Base-by-base conservation (phyloP, 176 grass and related monocot genomes). In the Carex scoparia region DNA sequence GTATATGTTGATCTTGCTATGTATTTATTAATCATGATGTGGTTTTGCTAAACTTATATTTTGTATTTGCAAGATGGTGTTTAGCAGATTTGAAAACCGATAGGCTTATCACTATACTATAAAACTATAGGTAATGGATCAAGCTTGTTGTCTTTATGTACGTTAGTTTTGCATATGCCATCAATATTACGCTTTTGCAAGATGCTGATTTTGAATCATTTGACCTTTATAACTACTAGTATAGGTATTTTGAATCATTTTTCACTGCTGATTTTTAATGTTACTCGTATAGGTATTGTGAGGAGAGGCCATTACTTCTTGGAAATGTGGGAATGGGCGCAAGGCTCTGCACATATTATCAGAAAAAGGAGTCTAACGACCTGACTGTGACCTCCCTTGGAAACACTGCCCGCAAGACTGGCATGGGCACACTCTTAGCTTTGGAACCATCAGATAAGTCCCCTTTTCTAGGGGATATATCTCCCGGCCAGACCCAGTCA, bases 301-400 rank as follows among this genome's bases (percentile, higher is more conserved):
- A 98, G 86, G 96, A 98, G 88, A 92, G 93, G 79, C 96, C 96
- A 65, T 91, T 98, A 60, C 83, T 98, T 79, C 87, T 95, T 28
- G 84, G 88, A 61, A 98, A 98, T 91, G 80, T 88, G 83, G 95
- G 95, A 91, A 98, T 98, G 95, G 95, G 91, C 44, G 91, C 93
- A 33, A 89, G 95, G 84, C 90, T 95, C 48, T 98, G 93, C 87
- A 94, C 95, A 61, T 98, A 98, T 89, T 98, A 98, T 87, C 93
- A 94, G 84, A 98, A 95, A 89, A 90, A 81, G 64, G 86, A 91
- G 84, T 87, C 89, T 4, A 33, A 86, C 76, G 95, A 98, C 54
- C 91, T 87, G 84, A 82, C 93, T 83, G 91, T 85, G 82, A 31
- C 80, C 79, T 92, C 88, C 57, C 81, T 98, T 64, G 81, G 88